Conservation (phyloP, 768 basidiomycete genomes). For the Leucosporidium creatinivorum region DNA sequence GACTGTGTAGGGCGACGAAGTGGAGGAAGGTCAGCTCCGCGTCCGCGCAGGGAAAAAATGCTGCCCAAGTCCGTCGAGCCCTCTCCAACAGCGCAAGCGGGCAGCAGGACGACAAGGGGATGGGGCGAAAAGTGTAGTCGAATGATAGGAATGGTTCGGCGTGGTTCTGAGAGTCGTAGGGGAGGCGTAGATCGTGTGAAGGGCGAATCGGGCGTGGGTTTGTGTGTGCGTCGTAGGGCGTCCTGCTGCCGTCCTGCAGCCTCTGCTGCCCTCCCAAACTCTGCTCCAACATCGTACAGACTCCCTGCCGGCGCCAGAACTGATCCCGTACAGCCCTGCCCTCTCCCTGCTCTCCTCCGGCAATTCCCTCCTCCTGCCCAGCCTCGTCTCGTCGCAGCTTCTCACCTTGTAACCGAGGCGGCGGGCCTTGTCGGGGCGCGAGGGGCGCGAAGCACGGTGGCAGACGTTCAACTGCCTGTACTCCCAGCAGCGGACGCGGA, state of each 20-base stretch:
- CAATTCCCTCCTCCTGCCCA: background rate
- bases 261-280: no score
- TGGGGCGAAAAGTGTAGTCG: no score
- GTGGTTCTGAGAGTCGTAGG: background rate
- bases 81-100: no score
- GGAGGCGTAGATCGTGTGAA: background rate
- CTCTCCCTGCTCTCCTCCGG: background rate
- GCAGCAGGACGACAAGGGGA: no score
- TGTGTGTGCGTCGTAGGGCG: background rate
- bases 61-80: background rate
- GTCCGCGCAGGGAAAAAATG: background rate
- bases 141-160: no score
- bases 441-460: constrained; percentile 95
- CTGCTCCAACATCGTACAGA: no score
- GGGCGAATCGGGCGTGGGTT: background rate
- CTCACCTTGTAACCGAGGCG: constrained; percentile 84
- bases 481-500: constrained; percentile 98
- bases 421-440: constrained; percentile 98
- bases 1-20: constrained; percentile 44
- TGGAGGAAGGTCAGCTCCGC: constrained; percentile 6
- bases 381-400: background rate
- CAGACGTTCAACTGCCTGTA: constrained; percentile 97
- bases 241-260: no score
- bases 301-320: no score
- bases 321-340: background rate